These are phyloP conservation scores for Suhomyces yuchorum DNA, from an alignment of 1,139 yeast genomes.

Conservation along the genomic window DNA sequence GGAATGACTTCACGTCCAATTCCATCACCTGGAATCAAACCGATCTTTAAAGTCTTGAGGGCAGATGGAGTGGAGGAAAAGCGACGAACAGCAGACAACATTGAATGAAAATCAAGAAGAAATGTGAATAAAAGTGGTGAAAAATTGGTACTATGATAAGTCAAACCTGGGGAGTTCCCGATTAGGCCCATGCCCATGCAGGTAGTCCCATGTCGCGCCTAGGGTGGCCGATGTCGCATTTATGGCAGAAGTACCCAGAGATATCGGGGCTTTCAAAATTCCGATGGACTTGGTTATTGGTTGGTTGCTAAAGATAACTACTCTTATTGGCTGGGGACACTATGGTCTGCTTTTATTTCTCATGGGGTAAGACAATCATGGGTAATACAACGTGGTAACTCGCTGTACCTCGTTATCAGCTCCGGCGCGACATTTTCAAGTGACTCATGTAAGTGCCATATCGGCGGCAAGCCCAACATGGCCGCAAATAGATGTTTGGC, in stretches of 20 bases:
- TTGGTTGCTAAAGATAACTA: background rate
- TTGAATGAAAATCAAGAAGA: background rate
- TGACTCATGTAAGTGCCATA: conserved; percentile 7
- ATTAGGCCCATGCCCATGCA: conserved; percentile 1
- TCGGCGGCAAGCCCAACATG: conserved; percentile 7
- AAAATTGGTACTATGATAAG: background rate
- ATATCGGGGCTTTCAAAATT: background rate
- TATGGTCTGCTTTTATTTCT: too few relatives aligned
- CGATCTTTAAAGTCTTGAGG: conserved; percentile 45
- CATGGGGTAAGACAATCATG: too few relatives aligned
- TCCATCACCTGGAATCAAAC: conserved; percentile 96
- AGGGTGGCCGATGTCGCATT: background rate
- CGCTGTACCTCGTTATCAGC: background rate
- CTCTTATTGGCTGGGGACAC: too few relatives aligned
- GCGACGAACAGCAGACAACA: conserved; percentile 34
- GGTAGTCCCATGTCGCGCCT: conserved; percentile 4
- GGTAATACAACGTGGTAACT: too few relatives aligned
- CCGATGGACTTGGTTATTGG: background rate
- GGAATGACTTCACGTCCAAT: conserved; percentile 98
- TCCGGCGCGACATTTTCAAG: conserved; percentile 4
- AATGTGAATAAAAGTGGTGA: background rate
- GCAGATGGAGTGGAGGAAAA: conserved; percentile 38
- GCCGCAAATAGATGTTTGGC: too few relatives aligned
- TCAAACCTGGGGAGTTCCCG: conserved; percentile 5
- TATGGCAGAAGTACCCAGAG: background rate